Evolutionary conservation across 129 eudicot species (phyloP), one percentile per base, ranked within the genome.

Genomic region (Chrysanthemum seticuspe): DNA sequence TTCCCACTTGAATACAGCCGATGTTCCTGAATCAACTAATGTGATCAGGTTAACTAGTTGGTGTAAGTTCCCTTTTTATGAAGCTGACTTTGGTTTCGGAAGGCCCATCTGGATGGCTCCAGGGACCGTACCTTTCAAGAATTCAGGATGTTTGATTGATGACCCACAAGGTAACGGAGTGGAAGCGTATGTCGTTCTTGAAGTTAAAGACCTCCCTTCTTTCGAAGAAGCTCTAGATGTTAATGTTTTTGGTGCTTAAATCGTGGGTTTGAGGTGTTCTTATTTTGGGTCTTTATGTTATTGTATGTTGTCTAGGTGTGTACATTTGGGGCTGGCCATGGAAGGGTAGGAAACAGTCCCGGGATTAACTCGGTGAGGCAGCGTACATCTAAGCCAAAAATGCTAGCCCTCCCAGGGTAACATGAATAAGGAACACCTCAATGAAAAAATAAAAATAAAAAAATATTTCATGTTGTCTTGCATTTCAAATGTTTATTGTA

Each of bases 71-170:
- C 72, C 66, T 12, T 73, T 75, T 6, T 65, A 75, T 52, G 79
- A 65, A 53, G 63, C 16, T 10, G 72, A 75, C 40, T 75, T 75
- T 54, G 79, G 79, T 21, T 75, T 54, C 7, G 79, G 79, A 65
- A 65, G 45, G 73, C 73, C 79, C 12, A 14, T 66, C 21, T 75
- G 72, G 72, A 65, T 57, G n/a, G 25, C 82, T 13, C 4, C 2
- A 0, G 76, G 66, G 10, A 59, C 25, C n/a, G 10, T 62, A 25
- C 3, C 23, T 13, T 2, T 6, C 2, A 59, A 47, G 23, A 59
- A 72, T 72, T 1, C 1, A 6, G 45, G 6, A 72, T 18, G 1
- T 13, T 23, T 72, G 44, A 44, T 59, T 8, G 76, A 72, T 6
- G 68, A 25, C 13, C 23, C 16, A 3, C 27, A 2, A 58, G 76